Conservation (phyloP, 495 filamentous ascomycete genomes). For the Penicillium daleae region DNA sequence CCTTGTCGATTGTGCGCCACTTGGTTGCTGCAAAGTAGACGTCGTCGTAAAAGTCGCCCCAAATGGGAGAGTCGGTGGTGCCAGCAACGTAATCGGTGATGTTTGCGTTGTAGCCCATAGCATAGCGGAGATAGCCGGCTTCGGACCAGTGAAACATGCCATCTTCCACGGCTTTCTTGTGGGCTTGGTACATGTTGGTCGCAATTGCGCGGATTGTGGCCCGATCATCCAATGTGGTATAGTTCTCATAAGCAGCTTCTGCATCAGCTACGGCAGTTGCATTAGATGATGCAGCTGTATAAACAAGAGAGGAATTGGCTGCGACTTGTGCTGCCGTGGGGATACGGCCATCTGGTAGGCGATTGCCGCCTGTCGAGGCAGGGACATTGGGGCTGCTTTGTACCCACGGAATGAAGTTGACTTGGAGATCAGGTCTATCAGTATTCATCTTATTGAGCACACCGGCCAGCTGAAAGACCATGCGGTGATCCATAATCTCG, state of each 20-base stretch:
- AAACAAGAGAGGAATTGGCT: constrained; percentile 37
- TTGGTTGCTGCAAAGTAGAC: constrained; percentile 63
- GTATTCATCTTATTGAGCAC: constrained; percentile 62
- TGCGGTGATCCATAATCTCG: constrained; percentile 59
- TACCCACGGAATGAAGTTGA: constrained; percentile 70
- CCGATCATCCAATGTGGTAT: constrained; percentile 24
- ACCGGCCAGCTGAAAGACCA: constrained; percentile 65
- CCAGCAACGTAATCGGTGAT: constrained; percentile 54
- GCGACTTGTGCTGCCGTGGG: constrained; percentile 41
- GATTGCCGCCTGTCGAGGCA: constrained; percentile 54
- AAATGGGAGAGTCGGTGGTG: constrained; percentile 28
- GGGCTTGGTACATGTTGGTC: constrained; percentile 65
- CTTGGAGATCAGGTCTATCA: constrained; percentile 51
- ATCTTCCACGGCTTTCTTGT: constrained; percentile 48
- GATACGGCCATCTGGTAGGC: constrained; percentile 52
- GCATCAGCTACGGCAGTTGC: constrained; percentile 42
- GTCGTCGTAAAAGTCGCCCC: constrained; percentile 46
- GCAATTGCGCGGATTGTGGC: constrained; percentile 50
- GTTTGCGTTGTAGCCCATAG: constrained; percentile 57
- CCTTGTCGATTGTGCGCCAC: constrained; percentile 69
- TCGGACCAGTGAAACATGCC: constrained; percentile 61
- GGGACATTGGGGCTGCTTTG: constrained; percentile 58
- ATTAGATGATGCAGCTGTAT: constrained; percentile 34
- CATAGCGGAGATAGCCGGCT: constrained; percentile 62
- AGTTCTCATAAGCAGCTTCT: constrained; percentile 35